Percentiles rank a stretch among this genome's conserved stretches.
phyloP scores from a whole-genome alignment of 805 yeast genomes.

The Sporopachydermia quercuum region DNA sequence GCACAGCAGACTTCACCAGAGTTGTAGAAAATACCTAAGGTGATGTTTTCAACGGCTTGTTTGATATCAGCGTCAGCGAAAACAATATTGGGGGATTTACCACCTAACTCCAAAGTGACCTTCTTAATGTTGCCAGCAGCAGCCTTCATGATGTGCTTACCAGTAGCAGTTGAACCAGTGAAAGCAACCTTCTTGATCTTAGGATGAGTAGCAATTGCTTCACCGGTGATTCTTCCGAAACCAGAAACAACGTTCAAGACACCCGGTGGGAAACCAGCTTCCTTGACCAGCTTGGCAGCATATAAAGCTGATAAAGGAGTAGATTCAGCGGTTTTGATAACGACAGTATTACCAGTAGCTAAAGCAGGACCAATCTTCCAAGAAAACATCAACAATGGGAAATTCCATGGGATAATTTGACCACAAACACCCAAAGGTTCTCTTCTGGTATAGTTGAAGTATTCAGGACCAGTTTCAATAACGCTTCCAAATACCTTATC shows the following conservation, averaged over 20 bases:
- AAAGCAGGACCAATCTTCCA: slow-evolving; percentile 93
- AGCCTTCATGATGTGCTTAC: slow-evolving; percentile 64
- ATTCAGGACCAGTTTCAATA: slow-evolving; percentile 58
- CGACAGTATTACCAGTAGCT: slow-evolving; percentile 81
- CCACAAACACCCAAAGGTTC: slow-evolving; percentile 95
- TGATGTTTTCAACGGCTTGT: slow-evolving; percentile 59
- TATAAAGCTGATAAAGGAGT: slow-evolving; percentile 82
- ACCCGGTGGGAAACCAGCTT: slow-evolving; percentile 88
- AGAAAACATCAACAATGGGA: slow-evolving; percentile 84
- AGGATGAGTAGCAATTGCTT: slow-evolving; percentile 62
- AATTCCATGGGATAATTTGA: slow-evolving; percentile 94
- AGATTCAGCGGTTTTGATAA: slow-evolving; percentile 81
- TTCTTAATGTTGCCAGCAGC: slow-evolving; percentile 75
- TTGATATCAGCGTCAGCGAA: slow-evolving; percentile 76
- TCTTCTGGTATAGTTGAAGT: slow-evolving; percentile 66
- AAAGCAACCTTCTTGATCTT: slow-evolving; percentile 82
- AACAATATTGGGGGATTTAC: slow-evolving; percentile 86
- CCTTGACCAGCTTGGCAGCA: slow-evolving; percentile 50
- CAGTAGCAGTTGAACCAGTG: slow-evolving; percentile 90
- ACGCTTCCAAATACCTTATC: slow-evolving; percentile 72
- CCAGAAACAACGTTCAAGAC: slow-evolving; percentile 82
- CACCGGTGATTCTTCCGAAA: slow-evolving; percentile 74
- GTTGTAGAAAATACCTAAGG: slow-evolving; percentile 78
- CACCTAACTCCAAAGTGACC: slow-evolving; percentile 90
- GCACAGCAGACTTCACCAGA: slow-evolving; percentile 96